Percentiles rank a stretch among this genome's conserved stretches.
These are phyloP conservation scores for Aspergillus aculeatus DNA, from an alignment of 2,329 filamentous ascomycete species.

Conservation along the genomic window DNA sequence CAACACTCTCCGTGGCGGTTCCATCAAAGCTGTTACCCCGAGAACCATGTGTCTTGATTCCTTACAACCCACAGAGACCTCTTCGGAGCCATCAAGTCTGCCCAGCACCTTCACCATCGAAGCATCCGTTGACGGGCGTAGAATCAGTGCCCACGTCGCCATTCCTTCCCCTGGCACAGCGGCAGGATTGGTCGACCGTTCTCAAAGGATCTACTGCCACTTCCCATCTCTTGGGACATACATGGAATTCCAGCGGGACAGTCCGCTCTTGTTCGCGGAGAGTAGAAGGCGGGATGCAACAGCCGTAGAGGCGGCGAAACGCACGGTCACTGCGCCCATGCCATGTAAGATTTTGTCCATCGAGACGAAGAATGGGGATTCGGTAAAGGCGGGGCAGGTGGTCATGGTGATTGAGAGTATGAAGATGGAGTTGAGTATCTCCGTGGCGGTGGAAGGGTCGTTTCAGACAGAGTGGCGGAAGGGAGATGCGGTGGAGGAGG, in stretches of 20 bases:
- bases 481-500: constrained; percentile 37
- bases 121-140: no score
- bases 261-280: constrained; percentile 29
- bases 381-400: constrained; percentile 31
- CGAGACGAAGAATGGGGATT: constrained; percentile 24
- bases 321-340: no score
- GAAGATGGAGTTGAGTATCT: constrained; percentile 44
- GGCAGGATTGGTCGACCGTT: no score
- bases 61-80: no score
- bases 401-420: constrained; percentile 45
- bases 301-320: constrained; percentile 20
- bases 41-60: no score
- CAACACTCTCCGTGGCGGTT: no score
- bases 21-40: no score
- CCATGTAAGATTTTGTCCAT: no score
- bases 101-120: no score
- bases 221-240: constrained; percentile 30
- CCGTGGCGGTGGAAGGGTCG: constrained; percentile 25
- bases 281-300: constrained; percentile 17
- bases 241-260: constrained; percentile 27
- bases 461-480: constrained; percentile 29
- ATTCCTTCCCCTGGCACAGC: no score
- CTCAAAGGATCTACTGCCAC: constrained; percentile 25
- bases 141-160: no score
- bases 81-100: no score